phyloP scores from a whole-genome alignment of 371 early-diverging fungal genomes.

The Mortierella sp. region DNA sequence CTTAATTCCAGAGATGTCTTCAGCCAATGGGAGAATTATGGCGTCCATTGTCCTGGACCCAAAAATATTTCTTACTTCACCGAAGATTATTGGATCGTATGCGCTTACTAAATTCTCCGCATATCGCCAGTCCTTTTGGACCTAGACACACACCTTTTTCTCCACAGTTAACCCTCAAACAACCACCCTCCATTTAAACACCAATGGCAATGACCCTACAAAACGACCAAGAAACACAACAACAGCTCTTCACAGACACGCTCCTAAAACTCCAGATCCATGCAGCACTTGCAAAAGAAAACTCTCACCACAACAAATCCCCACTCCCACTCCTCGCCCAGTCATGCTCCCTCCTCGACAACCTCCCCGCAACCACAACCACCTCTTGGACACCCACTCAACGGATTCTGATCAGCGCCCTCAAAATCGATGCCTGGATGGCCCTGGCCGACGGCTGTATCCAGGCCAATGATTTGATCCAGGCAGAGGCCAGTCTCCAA shows the following conservation, averaged over 20 bases:
- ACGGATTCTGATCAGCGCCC: conserved; percentile 18
- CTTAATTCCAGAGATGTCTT: too few relatives aligned
- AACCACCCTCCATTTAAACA: background rate
- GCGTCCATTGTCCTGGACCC: too few relatives aligned
- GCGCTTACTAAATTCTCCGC: background rate
- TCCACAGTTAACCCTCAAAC: background rate
- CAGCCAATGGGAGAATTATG: too few relatives aligned
- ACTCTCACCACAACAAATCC: conserved; percentile 33
- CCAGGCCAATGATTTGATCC: conserved; percentile 32
- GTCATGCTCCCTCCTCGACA: conserved; percentile 51
- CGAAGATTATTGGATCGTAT: background rate
- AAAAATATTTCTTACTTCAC: background rate
- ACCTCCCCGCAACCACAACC: conserved; percentile 27
- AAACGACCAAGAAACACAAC: conserved; percentile 39
- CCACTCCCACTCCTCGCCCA: conserved; percentile 45
- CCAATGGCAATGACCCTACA: background rate
- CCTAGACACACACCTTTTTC: background rate
- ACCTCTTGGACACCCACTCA: conserved; percentile 30
- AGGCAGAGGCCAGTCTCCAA: conserved; percentile 45
- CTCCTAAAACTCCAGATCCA: conserved; percentile 47
- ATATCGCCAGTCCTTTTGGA: background rate
- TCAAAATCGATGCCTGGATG: conserved; percentile 43
- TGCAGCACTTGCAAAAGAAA: conserved; percentile 37
- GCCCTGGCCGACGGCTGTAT: conserved; percentile 45
- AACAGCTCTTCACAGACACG: conserved; percentile 44